Evolutionary conservation across 768 basidiomycete genomes (phyloP).

Genomic region (Hypsizygus marmoreus): DNA sequence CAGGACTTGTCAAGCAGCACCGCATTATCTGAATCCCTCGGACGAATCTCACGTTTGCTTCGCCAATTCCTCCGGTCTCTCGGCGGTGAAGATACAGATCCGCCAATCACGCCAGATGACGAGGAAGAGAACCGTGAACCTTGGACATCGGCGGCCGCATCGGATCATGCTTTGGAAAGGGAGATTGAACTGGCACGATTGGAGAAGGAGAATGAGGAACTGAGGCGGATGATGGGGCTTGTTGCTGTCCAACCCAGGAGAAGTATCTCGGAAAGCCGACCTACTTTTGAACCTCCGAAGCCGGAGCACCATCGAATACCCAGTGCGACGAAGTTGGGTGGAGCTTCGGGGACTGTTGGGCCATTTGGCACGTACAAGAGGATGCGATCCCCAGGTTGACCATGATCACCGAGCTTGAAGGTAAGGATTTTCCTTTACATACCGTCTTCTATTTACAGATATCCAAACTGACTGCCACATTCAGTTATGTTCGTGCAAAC

Average conservation of each 20-base stretch:
- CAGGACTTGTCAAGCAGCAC: slow-evolving; percentile 63
- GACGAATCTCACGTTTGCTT: slow-evolving; percentile 67
- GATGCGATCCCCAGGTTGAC: slow-evolving; percentile 24
- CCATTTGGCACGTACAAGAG: slow-evolving; percentile 48
- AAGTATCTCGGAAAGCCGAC: slow-evolving; percentile 19
- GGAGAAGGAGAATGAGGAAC: slow-evolving; percentile 83
- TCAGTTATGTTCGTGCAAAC: no score
- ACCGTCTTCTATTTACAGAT: no score
- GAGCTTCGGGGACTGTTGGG: slow-evolving; percentile 29
- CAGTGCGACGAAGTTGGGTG: slow-evolving; percentile 21
- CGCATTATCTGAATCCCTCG: slow-evolving; percentile 65
- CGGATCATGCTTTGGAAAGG: slow-evolving; percentile 84
- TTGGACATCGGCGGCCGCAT: slow-evolving; percentile 37
- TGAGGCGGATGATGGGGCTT: slow-evolving; percentile 71
- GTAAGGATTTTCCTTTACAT: no score
- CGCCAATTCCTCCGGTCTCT: slow-evolving; percentile 70
- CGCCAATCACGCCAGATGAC: slow-evolving; percentile 20
- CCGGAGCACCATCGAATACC: slow-evolving; percentile 23
- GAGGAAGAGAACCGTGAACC: slow-evolving; percentile 43
- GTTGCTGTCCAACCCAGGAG: slow-evolving; percentile 30
- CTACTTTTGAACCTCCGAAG: slow-evolving; percentile 22
- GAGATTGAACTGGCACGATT: slow-evolving; percentile 89
- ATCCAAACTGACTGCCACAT: no score
- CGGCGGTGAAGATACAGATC: slow-evolving; percentile 60
- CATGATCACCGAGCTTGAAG: no score